Percentiles rank a stretch among this genome's conserved stretches.
These are phyloP conservation scores for Chlorella variabilis DNA, from an alignment of 163 green algal species.

Conservation along the genomic window DNA sequence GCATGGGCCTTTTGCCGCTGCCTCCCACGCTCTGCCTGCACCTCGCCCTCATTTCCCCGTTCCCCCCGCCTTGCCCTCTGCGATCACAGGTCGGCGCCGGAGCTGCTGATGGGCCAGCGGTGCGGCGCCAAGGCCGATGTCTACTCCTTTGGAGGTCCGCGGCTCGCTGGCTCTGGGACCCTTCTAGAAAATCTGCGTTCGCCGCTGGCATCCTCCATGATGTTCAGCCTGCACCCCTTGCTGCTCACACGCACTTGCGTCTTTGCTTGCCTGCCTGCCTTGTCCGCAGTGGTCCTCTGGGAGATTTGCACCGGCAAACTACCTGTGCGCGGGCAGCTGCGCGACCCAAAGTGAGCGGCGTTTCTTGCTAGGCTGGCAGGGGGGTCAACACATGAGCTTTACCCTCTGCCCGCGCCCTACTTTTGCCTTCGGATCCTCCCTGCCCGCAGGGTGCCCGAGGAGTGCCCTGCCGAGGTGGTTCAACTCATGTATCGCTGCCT, in stretches of 20 bases:
- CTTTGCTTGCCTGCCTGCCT: not conserved
- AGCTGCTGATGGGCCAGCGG: constrained; percentile 36
- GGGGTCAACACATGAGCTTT: not conserved
- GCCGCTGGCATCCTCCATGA: too few species aligned
- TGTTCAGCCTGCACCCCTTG: not conserved
- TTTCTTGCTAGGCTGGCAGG: not conserved
- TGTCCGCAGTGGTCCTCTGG: not conserved
- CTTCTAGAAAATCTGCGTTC: not conserved
- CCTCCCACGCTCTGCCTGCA: not conserved
- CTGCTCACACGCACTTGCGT: too few species aligned
- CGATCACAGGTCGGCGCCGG: constrained; percentile 38
- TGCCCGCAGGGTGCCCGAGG: constrained; percentile 45
- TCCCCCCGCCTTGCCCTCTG: not conserved
- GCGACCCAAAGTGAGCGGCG: constrained; percentile 17
- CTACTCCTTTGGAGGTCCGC: constrained; percentile 31
- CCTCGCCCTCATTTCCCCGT: too few species aligned
- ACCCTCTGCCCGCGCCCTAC: not conserved
- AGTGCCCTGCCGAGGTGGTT: constrained; percentile 51
- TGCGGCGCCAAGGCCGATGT: constrained; percentile 35
- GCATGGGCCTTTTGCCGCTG: too few species aligned
- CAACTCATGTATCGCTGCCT: constrained; percentile 44
- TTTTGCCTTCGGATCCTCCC: not conserved
- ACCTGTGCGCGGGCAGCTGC: constrained; percentile 31
- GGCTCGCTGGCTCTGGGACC: not conserved
- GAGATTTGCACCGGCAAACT: constrained; percentile 37